phyloP scores from a whole-genome alignment of 2,329 filamentous ascomycete genomes.

The Beauveria australis region DNA sequence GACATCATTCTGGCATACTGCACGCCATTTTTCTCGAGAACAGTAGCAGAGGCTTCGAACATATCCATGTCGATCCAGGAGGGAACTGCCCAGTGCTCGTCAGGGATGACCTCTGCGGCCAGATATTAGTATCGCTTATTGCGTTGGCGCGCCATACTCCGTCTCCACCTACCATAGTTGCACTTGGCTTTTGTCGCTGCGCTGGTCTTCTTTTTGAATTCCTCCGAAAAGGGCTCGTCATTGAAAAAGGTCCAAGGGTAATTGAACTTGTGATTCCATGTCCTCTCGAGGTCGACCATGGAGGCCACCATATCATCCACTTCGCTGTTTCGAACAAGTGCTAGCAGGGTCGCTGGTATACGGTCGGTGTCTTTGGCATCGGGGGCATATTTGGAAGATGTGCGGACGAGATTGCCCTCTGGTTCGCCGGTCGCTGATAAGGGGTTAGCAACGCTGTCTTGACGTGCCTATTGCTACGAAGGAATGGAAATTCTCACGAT shows the following conservation, averaged over 20 bases:
- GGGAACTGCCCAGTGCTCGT: constrained; percentile 88
- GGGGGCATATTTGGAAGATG: constrained; percentile 68
- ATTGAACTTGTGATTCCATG: constrained; percentile 98
- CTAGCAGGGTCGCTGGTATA: constrained; percentile 87
- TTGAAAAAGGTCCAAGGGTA: constrained; percentile 99
- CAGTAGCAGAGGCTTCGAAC: constrained; percentile 73
- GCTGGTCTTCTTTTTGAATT: constrained; percentile 78
- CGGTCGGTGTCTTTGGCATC: constrained; percentile 68
- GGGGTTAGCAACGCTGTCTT: constrained; percentile 13
- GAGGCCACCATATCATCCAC: constrained; percentile 74
- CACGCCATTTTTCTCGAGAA: constrained; percentile 75
- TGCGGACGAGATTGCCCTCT: constrained; percentile 63
- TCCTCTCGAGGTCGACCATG: constrained; percentile 86
- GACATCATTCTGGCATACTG: constrained; percentile 85
- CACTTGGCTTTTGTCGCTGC: constrained; percentile 83
- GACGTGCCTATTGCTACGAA: background rate
- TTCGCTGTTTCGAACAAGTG: constrained; percentile 89
- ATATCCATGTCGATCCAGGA: constrained; percentile 87
- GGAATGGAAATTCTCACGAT: constrained; percentile 52
- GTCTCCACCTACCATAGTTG: constrained; percentile 57
- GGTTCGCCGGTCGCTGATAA: constrained; percentile 74
- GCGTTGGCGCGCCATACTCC: background rate
- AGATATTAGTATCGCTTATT: constrained; percentile 11
- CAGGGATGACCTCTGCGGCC: constrained; percentile 69
- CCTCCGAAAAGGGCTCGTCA: constrained; percentile 83